Percentiles rank a stretch among this genome's conserved stretches.
These are phyloP conservation scores for Epichloe elymi DNA, from an alignment of 2,329 filamentous ascomycete species.

Conservation along the genomic window DNA sequence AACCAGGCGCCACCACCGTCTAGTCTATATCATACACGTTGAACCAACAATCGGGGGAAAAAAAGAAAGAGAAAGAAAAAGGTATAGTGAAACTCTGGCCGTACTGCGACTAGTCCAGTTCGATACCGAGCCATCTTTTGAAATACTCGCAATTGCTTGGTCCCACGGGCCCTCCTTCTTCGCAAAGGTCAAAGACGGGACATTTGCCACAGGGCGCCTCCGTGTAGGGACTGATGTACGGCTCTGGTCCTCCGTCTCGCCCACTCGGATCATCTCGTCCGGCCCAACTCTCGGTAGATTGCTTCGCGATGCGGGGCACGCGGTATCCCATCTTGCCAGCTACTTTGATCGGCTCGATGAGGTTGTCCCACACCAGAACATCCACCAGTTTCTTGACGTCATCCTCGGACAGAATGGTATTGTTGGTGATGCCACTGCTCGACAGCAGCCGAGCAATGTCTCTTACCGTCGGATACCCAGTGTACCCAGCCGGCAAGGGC, in stretches of 20 bases:
- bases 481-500: slow-evolving; percentile 52
- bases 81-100: too few species aligned
- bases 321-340: slow-evolving; percentile 39
- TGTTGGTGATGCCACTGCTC: slow-evolving; percentile 54
- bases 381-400: slow-evolving; percentile 81
- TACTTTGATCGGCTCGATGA: slow-evolving; percentile 53
- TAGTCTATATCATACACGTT: background rate
- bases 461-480: slow-evolving; percentile 65
- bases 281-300: slow-evolving; percentile 28
- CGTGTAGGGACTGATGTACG: slow-evolving; percentile 58
- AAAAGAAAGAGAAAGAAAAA: too few species aligned
- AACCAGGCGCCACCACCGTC: background rate
- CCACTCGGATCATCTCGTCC: slow-evolving; percentile 24
- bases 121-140: slow-evolving; percentile 57
- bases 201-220: slow-evolving; percentile 85
- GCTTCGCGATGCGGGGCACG: slow-evolving; percentile 35
- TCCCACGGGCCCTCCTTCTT: slow-evolving; percentile 80
- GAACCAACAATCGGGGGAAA: too few species aligned
- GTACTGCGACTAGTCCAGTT: background rate
- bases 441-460: slow-evolving; percentile 68
- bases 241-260: slow-evolving; percentile 26
- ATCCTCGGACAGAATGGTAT: slow-evolving; percentile 54
- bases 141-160: slow-evolving; percentile 89
- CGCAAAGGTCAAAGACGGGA: slow-evolving; percentile 86
- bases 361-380: slow-evolving; percentile 78